Percentiles rank a stretch among this genome's conserved stretches.
Evolutionary conservation across 2,329 filamentous ascomycete genomes (phyloP).

Genomic region (Tolypocladium amazonense): DNA sequence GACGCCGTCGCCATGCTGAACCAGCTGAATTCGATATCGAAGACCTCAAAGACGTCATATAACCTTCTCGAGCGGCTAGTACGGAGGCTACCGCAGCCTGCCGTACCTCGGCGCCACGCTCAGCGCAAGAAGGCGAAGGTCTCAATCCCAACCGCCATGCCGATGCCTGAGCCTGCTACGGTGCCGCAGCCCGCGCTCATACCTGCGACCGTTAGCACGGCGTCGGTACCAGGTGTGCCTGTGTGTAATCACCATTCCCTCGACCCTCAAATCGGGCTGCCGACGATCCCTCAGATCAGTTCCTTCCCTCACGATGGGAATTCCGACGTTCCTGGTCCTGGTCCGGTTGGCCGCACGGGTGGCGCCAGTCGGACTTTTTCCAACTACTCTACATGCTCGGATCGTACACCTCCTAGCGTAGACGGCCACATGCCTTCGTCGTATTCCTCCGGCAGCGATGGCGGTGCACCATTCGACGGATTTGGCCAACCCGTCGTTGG

Average conservation of each 20-base stretch:
- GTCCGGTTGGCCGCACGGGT: too few species aligned
- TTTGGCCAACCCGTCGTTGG: neutral
- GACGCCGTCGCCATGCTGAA: conserved; percentile 21
- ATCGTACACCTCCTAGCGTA: neutral
- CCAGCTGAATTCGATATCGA: conserved; percentile 18
- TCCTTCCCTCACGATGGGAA: neutral
- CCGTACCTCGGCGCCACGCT: neutral
- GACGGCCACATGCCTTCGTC: conserved; percentile 1
- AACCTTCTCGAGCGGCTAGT: conserved; percentile 20
- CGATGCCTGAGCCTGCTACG: neutral
- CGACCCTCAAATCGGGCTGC: neutral
- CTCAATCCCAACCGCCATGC: neutral
- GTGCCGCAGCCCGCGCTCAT: neutral
- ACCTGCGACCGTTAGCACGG: neutral
- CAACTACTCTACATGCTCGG: conserved; percentile 1
- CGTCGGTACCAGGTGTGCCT: neutral
- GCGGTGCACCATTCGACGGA: neutral
- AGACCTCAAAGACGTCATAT: conserved; percentile 22
- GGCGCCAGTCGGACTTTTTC: neutral
- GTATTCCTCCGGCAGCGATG: neutral
- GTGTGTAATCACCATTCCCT: neutral
- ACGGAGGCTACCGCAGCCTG: conserved; percentile 12
- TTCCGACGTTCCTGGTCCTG: neutral
- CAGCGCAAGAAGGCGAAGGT: conserved; percentile 1
- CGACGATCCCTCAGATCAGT: neutral